Evolutionary conservation across 805 yeast species (phyloP).

Genomic region (Ogataea minuta): DNA sequence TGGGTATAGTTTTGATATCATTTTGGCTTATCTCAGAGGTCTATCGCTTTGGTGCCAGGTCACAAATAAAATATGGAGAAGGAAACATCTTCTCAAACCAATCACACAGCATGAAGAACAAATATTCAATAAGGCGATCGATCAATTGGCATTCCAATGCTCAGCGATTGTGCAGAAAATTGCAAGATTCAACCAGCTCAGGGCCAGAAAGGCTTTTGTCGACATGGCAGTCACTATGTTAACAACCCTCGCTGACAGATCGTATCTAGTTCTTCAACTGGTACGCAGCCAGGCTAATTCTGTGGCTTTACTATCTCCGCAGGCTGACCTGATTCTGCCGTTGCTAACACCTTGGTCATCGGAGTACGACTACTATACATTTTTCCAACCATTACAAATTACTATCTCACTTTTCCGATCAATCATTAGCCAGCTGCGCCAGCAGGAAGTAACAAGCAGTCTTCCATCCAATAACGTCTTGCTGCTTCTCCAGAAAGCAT

Average conservation of each 20-base stretch:
- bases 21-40: constrained; percentile 48
- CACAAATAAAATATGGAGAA: constrained; percentile 19
- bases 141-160: constrained; percentile 21
- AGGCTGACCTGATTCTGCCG: constrained; percentile 1
- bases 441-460: background rate
- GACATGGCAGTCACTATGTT: constrained; percentile 11
- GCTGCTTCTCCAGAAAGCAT: constrained; percentile 5
- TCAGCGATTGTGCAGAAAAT: constrained; percentile 21
- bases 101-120: background rate
- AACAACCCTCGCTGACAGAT: constrained; percentile 1
- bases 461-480: constrained; percentile 1
- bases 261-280: background rate
- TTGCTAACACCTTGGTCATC: constrained; percentile 1
- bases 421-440: constrained; percentile 1
- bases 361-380: constrained; percentile 4
- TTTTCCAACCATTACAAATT: constrained; percentile 5
- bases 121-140: constrained; percentile 12
- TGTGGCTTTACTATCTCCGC: constrained; percentile 1
- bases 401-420: constrained; percentile 3
- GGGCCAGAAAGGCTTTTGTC: constrained; percentile 1
- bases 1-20: constrained; percentile 39
- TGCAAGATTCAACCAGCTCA: background rate
- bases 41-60: constrained; percentile 42
- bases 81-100: constrained; percentile 10
- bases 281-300: background rate